Conservation (phyloP, 1,284 basidiomycete species). For the Pseudozyma sp. region DNA sequence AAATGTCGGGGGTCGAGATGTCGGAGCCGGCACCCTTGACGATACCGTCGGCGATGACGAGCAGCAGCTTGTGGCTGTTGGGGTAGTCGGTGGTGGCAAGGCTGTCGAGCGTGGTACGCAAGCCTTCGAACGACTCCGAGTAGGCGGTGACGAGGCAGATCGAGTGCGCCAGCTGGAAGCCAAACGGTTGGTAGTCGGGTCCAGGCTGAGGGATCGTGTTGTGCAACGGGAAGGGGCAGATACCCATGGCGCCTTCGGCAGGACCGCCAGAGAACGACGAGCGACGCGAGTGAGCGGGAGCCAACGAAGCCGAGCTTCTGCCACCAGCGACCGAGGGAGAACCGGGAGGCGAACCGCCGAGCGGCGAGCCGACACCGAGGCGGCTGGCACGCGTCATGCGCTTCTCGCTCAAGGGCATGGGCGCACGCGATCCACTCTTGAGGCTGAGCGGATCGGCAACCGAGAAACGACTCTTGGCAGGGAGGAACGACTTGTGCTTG, state of each 20-base stretch:
- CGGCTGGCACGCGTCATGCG: conserved; percentile 45
- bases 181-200: conserved; percentile 91
- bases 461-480: conserved; percentile 73
- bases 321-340: conserved; percentile 80
- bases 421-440: conserved; percentile 42
- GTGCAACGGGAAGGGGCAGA: conserved; percentile 83
- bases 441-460: conserved; percentile 57
- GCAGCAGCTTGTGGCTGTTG: conserved; percentile 94
- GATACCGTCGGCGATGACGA: conserved; percentile 98
- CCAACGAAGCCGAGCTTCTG: conserved; percentile 83
- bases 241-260: conserved; percentile 56
- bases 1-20: conserved; percentile 81
- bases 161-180: conserved; percentile 91
- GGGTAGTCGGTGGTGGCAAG: conserved; percentile 98
- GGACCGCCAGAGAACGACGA: conserved; percentile 58
- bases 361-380: conserved; percentile 53
- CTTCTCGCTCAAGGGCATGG: conserved; percentile 49
- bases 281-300: conserved; percentile 55
- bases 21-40: conserved; percentile 80
- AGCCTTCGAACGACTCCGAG: conserved; percentile 94
- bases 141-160: conserved; percentile 98
- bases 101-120: conserved; percentile 96
- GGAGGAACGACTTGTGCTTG: conserved; percentile 79
- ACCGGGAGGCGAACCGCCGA: conserved; percentile 76
- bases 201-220: conserved; percentile 94